These are phyloP conservation scores for Triticum turgidum DNA, from an alignment of 176 grass and related monocot genomes.

Conservation along the genomic window DNA sequence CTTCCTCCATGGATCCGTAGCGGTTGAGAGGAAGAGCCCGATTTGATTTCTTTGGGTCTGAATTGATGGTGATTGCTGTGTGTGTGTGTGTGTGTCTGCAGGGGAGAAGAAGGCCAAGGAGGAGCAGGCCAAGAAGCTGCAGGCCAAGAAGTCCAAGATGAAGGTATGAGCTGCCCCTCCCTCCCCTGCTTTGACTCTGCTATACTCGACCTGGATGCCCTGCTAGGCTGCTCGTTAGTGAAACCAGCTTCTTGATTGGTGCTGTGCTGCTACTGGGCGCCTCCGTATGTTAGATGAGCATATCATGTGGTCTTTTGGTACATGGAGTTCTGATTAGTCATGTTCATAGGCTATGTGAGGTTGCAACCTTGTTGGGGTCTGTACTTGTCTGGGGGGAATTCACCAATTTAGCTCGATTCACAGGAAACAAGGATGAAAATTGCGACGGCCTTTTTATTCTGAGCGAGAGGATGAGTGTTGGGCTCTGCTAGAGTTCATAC, in stretches of 20 bases:
- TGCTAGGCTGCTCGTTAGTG: neutral
- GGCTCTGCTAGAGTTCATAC: too few species aligned
- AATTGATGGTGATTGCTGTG: neutral
- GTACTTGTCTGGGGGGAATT: too few species aligned
- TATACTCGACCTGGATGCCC: too few species aligned
- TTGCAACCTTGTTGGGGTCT: neutral
- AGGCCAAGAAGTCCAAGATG: slow-evolving; percentile 83
- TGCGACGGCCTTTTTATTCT: too few species aligned
- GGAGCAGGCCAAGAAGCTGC: slow-evolving; percentile 70
- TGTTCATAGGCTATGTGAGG: too few species aligned
- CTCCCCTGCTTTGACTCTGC: neutral
- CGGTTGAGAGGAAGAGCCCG: neutral
- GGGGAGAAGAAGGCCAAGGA: slow-evolving; percentile 77
- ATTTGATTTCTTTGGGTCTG: neutral
- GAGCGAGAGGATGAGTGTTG: too few species aligned
- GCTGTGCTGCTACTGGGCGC: neutral
- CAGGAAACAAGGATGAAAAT: too few species aligned
- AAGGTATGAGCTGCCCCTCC: slow-evolving; percentile 35
- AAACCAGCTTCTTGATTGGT: neutral
- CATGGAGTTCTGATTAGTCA: neutral
- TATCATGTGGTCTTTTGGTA: neutral
- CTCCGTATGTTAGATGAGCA: neutral
- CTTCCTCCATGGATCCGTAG: neutral
- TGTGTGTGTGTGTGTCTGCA: neutral
- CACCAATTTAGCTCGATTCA: too few species aligned